Percentiles rank a stretch among this genome's conserved stretches.
These are phyloP conservation scores for Starmerella davenportii DNA, from an alignment of 805 yeast species.

Conservation along the genomic window DNA sequence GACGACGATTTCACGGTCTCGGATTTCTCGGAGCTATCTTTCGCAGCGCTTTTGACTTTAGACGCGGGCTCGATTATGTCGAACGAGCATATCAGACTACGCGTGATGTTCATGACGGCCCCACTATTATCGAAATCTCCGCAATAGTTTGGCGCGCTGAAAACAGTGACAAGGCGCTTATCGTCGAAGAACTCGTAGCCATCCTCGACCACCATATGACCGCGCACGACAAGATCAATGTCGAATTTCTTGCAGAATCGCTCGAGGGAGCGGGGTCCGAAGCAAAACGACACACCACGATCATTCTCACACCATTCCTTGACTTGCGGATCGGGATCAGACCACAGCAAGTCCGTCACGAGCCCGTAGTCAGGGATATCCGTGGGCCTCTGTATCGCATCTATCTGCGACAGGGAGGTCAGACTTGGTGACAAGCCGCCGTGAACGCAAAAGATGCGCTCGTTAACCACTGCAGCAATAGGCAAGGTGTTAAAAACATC, in stretches of 20 bases:
- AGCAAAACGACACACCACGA: slow-evolving; percentile 66
- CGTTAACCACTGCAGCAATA: slow-evolving; percentile 85
- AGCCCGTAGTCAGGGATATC: slow-evolving; percentile 72
- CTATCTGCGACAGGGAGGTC: slow-evolving; percentile 51
- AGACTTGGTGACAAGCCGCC: slow-evolving; percentile 68
- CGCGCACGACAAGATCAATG: slow-evolving; percentile 65
- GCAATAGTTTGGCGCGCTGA: slow-evolving; percentile 60
- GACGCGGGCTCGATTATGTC: slow-evolving; percentile 67
- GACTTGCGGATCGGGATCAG: slow-evolving; percentile 65
- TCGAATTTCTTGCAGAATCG: slow-evolving; percentile 53
- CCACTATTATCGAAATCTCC: slow-evolving; percentile 87
- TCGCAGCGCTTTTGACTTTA: slow-evolving; percentile 27
- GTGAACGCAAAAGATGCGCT: slow-evolving; percentile 81
- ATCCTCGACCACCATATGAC: slow-evolving; percentile 76
- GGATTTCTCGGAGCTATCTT: no score
- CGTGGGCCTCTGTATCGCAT: slow-evolving; percentile 58
- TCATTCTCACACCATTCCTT: slow-evolving; percentile 81
- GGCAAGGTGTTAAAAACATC: slow-evolving; percentile 93
- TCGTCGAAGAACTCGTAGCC: slow-evolving; percentile 63
- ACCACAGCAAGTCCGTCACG: slow-evolving; percentile 61
- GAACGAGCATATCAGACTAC: slow-evolving; percentile 77
- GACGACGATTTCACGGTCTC: no score
- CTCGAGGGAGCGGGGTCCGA: slow-evolving; percentile 58
- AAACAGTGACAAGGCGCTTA: slow-evolving; percentile 50
- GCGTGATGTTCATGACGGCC: slow-evolving; percentile 92